These are phyloP conservation scores for Salix udensis DNA, from an alignment of 345 rosid species.

Conservation along the genomic window DNA sequence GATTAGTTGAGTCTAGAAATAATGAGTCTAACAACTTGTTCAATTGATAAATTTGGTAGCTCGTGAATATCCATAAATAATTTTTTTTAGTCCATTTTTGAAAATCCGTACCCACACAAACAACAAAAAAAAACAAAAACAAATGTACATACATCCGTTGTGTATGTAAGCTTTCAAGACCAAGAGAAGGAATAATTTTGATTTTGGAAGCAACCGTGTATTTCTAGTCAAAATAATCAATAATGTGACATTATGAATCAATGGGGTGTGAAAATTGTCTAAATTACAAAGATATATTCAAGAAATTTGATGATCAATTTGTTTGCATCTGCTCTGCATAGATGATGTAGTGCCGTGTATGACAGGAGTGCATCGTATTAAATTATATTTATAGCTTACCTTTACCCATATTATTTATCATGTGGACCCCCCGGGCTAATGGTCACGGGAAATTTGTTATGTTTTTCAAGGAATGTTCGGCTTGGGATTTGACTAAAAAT, in stretches of 20 bases:
- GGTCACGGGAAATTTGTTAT: neutral
- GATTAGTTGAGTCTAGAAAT: no score
- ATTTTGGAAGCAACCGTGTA: neutral
- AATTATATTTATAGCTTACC: neutral
- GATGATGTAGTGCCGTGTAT: slow-evolving; percentile 2
- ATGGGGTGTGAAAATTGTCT: neutral
- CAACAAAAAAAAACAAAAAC: no score
- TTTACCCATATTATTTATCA: no score
- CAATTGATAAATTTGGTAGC: no score
- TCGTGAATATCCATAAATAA: no score
- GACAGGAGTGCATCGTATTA: neutral
- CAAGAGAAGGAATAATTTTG: neutral
- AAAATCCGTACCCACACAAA: no score
- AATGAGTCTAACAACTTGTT: no score
- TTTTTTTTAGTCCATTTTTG: no score
- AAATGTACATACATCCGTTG: no score
- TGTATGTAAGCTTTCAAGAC: neutral
- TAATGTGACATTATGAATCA: neutral
- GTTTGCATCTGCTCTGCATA: no score
- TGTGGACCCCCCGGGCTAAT: neutral
- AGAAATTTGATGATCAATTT: neutral
- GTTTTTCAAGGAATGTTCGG: neutral
- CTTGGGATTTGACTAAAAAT: no score
- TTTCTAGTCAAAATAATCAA: neutral
- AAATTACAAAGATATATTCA: neutral